Conservation (phyloP, 2,329 filamentous ascomycete genomes). For the Trichoderma atroviride region DNA sequence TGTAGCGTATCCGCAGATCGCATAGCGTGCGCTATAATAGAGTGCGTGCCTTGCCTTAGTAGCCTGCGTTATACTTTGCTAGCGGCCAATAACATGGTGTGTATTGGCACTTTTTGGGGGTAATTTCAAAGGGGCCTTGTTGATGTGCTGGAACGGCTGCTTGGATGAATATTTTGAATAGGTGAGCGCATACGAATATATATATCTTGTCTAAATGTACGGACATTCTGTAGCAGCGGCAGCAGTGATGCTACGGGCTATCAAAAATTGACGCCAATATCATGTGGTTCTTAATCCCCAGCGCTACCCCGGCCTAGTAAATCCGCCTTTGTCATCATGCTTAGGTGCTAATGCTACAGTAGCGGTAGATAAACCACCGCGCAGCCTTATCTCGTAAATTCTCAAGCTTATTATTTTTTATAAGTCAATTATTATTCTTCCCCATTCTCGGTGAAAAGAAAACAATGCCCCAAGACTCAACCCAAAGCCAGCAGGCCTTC, state of each 20-base stretch:
- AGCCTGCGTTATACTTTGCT: neutral
- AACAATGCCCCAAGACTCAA: conserved; percentile 23
- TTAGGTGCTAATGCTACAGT: neutral
- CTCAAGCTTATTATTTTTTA: neutral
- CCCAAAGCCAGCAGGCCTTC: conserved; percentile 47
- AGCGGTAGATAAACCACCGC: neutral
- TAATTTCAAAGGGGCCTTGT: neutral
- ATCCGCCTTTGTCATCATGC: neutral
- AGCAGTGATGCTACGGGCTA: neutral
- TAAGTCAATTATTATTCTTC: neutral
- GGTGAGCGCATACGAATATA: neutral
- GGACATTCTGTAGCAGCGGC: neutral
- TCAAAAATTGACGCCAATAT: neutral
- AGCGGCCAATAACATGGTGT: neutral
- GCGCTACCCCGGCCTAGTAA: neutral
- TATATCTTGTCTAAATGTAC: neutral
- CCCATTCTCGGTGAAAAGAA: no score
- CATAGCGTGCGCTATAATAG: neutral
- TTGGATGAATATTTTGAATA: neutral
- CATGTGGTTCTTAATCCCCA: neutral
- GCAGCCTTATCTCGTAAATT: neutral
- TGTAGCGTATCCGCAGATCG: neutral
- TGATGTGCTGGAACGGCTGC: neutral
- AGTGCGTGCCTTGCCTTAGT: conserved; percentile 19
- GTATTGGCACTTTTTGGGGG: neutral